Percentiles rank a stretch among this genome's conserved stretches.
Evolutionary conservation across 306 rosid genomes (phyloP).

Genomic region (Vigna mungo): DNA sequence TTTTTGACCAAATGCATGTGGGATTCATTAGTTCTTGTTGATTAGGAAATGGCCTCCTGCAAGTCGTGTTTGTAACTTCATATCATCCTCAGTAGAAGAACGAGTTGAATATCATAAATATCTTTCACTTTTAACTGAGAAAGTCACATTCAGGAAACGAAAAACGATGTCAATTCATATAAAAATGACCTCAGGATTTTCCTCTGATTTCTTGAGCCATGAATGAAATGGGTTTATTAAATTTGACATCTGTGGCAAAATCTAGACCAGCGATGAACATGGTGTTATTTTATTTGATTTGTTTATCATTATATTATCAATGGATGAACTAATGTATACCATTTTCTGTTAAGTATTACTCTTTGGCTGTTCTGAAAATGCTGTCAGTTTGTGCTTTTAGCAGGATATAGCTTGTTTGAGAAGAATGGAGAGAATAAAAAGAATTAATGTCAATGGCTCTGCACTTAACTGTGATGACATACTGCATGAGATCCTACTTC

Average conservation of each 20-base stretch:
- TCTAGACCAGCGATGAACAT: constrained; percentile 1
- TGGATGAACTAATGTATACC: constrained; percentile 11
- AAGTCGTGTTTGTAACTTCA: not conserved
- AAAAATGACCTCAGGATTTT: not conserved
- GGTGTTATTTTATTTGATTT: not conserved
- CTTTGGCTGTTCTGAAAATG: constrained; percentile 39
- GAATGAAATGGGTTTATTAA: constrained; percentile 14
- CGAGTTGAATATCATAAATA: not conserved
- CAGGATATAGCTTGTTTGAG: constrained; percentile 45
- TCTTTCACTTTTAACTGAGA: constrained; percentile 14
- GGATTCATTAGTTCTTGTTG: constrained; percentile 11
- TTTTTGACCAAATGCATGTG: constrained; percentile 18
- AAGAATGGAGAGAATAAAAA: constrained; percentile 46
- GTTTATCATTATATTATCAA: not conserved
- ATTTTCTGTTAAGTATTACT: constrained; percentile 11
- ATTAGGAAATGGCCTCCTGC: not conserved
- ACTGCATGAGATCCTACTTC: constrained; percentile 68
- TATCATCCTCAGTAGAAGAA: not conserved
- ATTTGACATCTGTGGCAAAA: constrained; percentile 30
- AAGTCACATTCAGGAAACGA: not conserved
- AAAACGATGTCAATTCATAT: constrained; percentile 3
- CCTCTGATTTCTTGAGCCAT: not conserved
- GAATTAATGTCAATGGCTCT: constrained; percentile 44
- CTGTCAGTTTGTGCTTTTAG: constrained; percentile 26
- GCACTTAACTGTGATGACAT: constrained; percentile 73